These are phyloP conservation scores for Tylopilus sp. DNA, from an alignment of 1,284 basidiomycete species.

Conservation along the genomic window DNA sequence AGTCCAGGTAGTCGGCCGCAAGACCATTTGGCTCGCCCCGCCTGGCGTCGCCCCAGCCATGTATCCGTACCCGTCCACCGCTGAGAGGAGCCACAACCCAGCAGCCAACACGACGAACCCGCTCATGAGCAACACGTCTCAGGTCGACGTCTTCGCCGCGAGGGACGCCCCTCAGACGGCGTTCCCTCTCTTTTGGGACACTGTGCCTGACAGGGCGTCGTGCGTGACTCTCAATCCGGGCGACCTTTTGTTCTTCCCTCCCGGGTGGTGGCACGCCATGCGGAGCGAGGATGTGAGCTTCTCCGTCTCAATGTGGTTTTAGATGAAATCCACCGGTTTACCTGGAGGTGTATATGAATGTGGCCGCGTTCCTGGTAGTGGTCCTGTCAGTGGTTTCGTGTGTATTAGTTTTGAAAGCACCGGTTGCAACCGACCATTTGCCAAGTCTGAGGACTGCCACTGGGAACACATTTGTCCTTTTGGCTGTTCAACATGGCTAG, in stretches of 20 bases:
- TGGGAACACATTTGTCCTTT: constrained; percentile 16
- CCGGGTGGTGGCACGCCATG: constrained; percentile 94
- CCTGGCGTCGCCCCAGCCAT: constrained; percentile 39
- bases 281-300: constrained; percentile 72
- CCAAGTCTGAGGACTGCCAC: constrained; percentile 11
- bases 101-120: constrained; percentile 39
- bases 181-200: constrained; percentile 50
- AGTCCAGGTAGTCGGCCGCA: constrained; percentile 87
- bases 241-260: constrained; percentile 83
- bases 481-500: constrained; percentile 16
- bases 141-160: constrained; percentile 60
- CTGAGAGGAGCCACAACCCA: constrained; percentile 34
- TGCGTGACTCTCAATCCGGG: constrained; percentile 71
- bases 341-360: constrained; percentile 19
- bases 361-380: constrained; percentile 4
- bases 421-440: constrained; percentile 30
- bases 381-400: not conserved
- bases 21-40: constrained; percentile 92
- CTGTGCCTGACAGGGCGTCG: constrained; percentile 64
- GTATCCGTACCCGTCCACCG: constrained; percentile 22
- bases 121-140: constrained; percentile 63
- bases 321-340: constrained; percentile 30
- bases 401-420: constrained; percentile 24
- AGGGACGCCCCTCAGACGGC: constrained; percentile 24
- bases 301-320: constrained; percentile 83